These are phyloP conservation scores for Falciphora oryzae DNA, from an alignment of 2,329 filamentous ascomycete genomes.

Conservation along the genomic window DNA sequence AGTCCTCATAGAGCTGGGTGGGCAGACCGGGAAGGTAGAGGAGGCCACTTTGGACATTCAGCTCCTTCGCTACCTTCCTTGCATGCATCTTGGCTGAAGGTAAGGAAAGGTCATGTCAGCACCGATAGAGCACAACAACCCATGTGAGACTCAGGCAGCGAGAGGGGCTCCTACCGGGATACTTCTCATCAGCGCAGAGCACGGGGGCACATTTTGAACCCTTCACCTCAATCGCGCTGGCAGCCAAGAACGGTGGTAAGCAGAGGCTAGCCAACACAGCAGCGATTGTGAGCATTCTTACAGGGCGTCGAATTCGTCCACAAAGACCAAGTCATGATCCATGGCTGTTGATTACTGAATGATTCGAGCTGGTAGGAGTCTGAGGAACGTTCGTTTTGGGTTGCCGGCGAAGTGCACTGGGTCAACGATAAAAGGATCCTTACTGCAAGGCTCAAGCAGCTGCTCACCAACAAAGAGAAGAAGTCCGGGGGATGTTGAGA, in stretches of 20 bases:
- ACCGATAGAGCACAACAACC: no score
- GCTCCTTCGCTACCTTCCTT: constrained; percentile 47
- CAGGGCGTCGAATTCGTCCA: constrained; percentile 52
- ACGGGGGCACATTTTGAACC: constrained; percentile 12
- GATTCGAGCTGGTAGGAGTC: background rate
- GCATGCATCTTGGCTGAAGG: constrained; percentile 48
- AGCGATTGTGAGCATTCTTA: constrained; percentile 24
- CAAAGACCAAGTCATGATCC: constrained; percentile 37
- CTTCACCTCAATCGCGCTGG: constrained; percentile 35
- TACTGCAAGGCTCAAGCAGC: no score
- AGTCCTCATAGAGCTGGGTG: constrained; percentile 49
- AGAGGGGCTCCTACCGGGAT: constrained; percentile 25
- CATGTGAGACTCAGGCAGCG: background rate
- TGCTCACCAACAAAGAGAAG: no score
- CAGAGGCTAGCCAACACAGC: background rate
- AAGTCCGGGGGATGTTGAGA: background rate
- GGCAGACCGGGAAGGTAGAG: constrained; percentile 51
- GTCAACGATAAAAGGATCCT: no score
- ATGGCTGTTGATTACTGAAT: constrained; percentile 9
- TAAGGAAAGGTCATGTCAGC: constrained; percentile 8
- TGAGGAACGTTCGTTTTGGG: no score
- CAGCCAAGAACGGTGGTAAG: constrained; percentile 4
- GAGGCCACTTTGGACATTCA: constrained; percentile 43
- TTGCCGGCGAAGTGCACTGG: no score
- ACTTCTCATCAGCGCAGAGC: constrained; percentile 20